Conservation (phyloP, 2,329 filamentous ascomycete species). For the Stemphylium beticola region DNA sequence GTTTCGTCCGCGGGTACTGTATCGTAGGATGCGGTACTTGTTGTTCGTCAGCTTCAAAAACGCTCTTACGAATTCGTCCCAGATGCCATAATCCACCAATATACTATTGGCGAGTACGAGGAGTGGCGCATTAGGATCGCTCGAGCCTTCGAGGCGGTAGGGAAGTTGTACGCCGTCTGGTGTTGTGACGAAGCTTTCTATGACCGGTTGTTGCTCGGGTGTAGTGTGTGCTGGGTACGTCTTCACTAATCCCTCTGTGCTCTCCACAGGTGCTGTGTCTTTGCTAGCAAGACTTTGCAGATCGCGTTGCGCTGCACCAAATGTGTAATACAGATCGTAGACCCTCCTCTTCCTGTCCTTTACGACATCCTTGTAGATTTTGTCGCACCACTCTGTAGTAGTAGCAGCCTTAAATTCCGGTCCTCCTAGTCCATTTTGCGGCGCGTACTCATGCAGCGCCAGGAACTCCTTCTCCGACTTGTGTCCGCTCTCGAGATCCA, state of each 20-base stretch:
- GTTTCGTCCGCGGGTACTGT: conserved; percentile 75
- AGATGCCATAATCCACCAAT: conserved; percentile 78
- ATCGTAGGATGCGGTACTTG: conserved; percentile 76
- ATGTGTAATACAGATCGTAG: conserved; percentile 79
- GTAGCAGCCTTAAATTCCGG: conserved; percentile 68
- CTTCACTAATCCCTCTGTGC: conserved; percentile 61
- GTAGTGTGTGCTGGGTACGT: conserved; percentile 57
- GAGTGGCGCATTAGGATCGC: conserved; percentile 69
- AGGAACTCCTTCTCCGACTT: conserved; percentile 60
- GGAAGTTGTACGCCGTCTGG: conserved; percentile 71
- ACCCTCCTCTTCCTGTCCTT: conserved; percentile 63
- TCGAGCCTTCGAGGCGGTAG: conserved; percentile 77
- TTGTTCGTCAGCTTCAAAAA: conserved; percentile 62
- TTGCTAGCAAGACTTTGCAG: conserved; percentile 63
- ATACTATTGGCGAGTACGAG: conserved; percentile 82
- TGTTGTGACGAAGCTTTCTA: conserved; percentile 72
- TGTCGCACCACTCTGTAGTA: conserved; percentile 65
- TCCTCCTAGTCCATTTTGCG: conserved; percentile 70
- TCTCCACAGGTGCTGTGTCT: conserved; percentile 55
- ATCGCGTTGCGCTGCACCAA: conserved; percentile 76
- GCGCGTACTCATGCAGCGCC: conserved; percentile 74
- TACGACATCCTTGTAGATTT: conserved; percentile 66
- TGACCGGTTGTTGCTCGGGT: conserved; percentile 52
- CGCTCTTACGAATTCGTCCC: conserved; percentile 74
- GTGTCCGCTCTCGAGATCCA: conserved; percentile 52